Percentiles rank a stretch among this genome's conserved stretches.
Evolutionary conservation across 1,284 basidiomycete species (phyloP).

Genomic region (Cutaneotrichosporon dermatis): DNA sequence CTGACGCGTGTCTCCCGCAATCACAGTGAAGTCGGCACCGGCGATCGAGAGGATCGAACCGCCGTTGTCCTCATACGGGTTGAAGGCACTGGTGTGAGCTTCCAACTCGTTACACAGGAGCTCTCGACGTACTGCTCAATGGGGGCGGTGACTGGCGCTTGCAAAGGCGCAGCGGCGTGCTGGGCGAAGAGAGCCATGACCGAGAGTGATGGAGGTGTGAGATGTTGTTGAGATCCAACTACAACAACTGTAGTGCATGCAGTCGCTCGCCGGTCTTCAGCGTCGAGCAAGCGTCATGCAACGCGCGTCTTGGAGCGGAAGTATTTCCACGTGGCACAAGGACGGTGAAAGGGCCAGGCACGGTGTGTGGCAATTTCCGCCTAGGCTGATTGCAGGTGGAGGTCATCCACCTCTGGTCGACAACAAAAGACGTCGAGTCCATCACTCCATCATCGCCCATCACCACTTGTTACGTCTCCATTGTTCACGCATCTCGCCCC

Average conservation of each 20-base stretch:
- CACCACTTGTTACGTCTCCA: background rate
- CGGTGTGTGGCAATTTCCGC: conserved; percentile 2
- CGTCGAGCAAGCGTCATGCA: conserved; percentile 9
- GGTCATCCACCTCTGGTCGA: background rate
- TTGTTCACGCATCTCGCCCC: background rate
- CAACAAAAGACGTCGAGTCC: background rate
- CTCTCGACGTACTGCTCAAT: conserved; percentile 39
- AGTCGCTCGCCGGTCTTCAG: background rate
- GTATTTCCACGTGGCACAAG: no score
- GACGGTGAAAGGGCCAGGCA: background rate
- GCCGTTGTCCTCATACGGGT: conserved; percentile 85
- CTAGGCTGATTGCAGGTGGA: background rate
- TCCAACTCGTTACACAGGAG: background rate
- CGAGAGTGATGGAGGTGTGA: conserved; percentile 2
- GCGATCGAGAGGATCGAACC: conserved; percentile 93
- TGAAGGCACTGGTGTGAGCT: conserved; percentile 55
- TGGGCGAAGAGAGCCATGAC: conserved; percentile 40
- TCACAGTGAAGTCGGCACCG: conserved; percentile 82
- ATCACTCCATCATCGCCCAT: background rate
- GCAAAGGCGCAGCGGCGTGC: conserved; percentile 14
- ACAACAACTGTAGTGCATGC: background rate
- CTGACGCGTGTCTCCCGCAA: conserved; percentile 91
- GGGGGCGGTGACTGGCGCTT: conserved; percentile 31
- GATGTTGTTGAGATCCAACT: background rate
- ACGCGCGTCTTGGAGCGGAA: conserved; percentile 15